A percentile compares a stretch with the other conserved stretches of the same genome.
Conservation (phyloP, 192 early-diverging fungal genomes). For the Ambispora gerdemannii region DNA sequence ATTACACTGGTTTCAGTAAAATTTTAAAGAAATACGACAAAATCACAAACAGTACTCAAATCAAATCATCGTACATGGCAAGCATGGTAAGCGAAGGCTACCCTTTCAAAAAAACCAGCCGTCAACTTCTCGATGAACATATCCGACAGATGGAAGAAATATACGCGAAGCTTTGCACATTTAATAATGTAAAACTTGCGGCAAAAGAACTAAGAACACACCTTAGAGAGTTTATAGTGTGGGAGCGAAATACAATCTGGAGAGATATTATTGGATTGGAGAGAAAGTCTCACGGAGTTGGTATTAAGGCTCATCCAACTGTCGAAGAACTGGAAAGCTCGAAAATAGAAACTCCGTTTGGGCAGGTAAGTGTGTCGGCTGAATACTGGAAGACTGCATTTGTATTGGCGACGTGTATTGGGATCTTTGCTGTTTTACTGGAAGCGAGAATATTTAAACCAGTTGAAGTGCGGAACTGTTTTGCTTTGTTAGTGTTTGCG, state of each 20-base stretch:
- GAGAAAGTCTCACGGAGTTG: constrained; percentile 71
- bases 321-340: constrained; percentile 24
- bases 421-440: constrained; percentile 59
- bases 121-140: constrained; percentile 55
- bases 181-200: constrained; percentile 61
- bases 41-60: constrained; percentile 68
- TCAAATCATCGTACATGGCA: constrained; percentile 71
- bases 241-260: constrained; percentile 98
- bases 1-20: constrained; percentile 90
- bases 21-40: constrained; percentile 98
- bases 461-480: constrained; percentile 82
- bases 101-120: constrained; percentile 67
- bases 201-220: constrained; percentile 71
- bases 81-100: constrained; percentile 61
- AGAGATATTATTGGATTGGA: constrained; percentile 93
- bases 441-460: constrained; percentile 57
- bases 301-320: constrained; percentile 42
- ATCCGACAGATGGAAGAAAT: constrained; percentile 58
- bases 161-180: constrained; percentile 65
- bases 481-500: constrained; percentile 88
- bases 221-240: constrained; percentile 87
- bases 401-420: constrained; percentile 48
- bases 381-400: constrained; percentile 45
- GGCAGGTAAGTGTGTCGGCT: constrained; percentile 44
- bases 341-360: constrained; percentile 49